Percentiles rank a stretch among this genome's conserved stretches.
Evolutionary conservation across 257 asterid species (phyloP).

Genomic region (Jacaranda mimosifolia): DNA sequence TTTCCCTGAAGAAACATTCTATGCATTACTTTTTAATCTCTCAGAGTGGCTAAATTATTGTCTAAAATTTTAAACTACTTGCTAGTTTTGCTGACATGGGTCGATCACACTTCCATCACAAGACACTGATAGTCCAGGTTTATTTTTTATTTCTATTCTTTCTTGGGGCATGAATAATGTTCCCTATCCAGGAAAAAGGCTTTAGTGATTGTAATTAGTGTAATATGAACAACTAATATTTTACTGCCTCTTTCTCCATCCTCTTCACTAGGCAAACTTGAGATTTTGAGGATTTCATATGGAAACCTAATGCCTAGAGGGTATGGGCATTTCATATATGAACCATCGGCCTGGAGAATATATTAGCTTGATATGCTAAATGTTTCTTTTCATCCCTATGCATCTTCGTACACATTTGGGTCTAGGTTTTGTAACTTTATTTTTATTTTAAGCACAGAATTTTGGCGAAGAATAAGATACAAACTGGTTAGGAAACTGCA

Average conservation of each 20-base stretch:
- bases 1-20: neutral
- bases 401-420: neutral
- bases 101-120: neutral
- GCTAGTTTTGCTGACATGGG: constrained; percentile 4
- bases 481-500: constrained; percentile 21
- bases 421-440: neutral
- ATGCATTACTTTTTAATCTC: neutral
- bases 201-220: constrained; percentile 2
- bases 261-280: constrained; percentile 16
- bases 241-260: neutral
- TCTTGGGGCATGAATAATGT: no score
- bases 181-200: neutral
- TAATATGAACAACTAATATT: constrained; percentile 7
- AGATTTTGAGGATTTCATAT: constrained; percentile 7
- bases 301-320: constrained; percentile 22
- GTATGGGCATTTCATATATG: constrained; percentile 23
- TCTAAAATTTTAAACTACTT: neutral
- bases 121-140: no score
- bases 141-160: no score
- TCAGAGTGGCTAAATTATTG: neutral
- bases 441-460: constrained; percentile 4
- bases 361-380: neutral
- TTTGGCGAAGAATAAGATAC: constrained; percentile 10
- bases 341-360: neutral
- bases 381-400: neutral